Evolutionary conservation across 2,329 filamentous ascomycete genomes (phyloP), one percentile per base, ranked within the genome.

Genomic region (Phyllachora maydis): DNA sequence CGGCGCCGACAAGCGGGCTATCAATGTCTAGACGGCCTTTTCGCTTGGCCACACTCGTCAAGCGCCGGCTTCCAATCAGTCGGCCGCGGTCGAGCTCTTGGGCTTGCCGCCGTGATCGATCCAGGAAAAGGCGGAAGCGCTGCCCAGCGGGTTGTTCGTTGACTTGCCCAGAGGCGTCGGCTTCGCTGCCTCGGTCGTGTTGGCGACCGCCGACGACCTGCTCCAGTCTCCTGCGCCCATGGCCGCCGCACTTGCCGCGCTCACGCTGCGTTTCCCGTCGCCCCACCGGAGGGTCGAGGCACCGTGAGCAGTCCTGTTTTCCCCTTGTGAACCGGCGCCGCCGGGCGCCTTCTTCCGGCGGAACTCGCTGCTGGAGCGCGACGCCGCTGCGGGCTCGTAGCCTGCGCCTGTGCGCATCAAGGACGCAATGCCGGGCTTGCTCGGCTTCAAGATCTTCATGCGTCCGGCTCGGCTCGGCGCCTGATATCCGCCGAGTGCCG

Each of bases 81-180:
- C 20, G 13, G 42, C 31, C 4, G 47, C 34, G 7, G 51, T 39
- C 3, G 50, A 40, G 8, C 47, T 40, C 36, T 52, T 53, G 21
- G 55, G 47, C 35, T 57, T 57, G 23, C 40, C 41, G 11, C 58
- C 49, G 22, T 76, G 85, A n/a, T n/a, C n/a, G 55, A 93, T 72
- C 83, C 83, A 95, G 8, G 77, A 73, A 51, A 95, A 95, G 3
- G 85, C 85, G 28, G 79, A 88, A 9, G 77, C 85, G n/a, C 78
- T 78, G 6, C 85, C 85, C 11, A 92, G 65, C 0, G 88, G 85
- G 40, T 95, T 39, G n/a, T 32, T 95, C 16, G 67, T 57, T 5
- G 67, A 59, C 27, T 68, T 62, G n/a, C n/a, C n/a, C n/a, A n/a
- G n/a, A n/a, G n/a, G n/a, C 10, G 65, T 52, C n/a, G 53, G 40